Evolutionary conservation across 2,329 filamentous ascomycete genomes (phyloP).

Genomic region (Apiospora aurea): DNA sequence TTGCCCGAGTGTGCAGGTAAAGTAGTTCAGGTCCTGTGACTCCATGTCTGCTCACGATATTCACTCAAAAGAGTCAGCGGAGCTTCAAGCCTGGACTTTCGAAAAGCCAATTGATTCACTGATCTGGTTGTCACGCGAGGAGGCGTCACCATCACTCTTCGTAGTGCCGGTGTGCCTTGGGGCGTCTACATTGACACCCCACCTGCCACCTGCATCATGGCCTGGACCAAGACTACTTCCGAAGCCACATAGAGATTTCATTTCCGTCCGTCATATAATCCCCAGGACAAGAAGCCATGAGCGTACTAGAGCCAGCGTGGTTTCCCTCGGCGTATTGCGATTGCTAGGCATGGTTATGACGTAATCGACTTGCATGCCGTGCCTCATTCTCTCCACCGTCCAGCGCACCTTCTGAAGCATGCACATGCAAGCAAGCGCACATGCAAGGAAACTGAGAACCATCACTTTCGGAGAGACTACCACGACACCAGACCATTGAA

Average conservation of each 20-base stretch:
- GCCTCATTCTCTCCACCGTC: background rate
- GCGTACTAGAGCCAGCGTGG: too few species aligned
- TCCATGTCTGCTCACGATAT: background rate
- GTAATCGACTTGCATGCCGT: constrained; percentile 21
- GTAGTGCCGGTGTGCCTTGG: background rate
- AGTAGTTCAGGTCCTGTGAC: constrained; percentile 54
- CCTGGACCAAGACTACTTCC: background rate
- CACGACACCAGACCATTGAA: background rate
- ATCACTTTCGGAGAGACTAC: background rate
- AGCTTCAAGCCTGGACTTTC: rapidly evolving
- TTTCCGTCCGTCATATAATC: background rate
- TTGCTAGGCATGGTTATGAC: background rate
- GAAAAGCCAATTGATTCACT: background rate
- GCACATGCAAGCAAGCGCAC: background rate
- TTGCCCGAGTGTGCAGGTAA: constrained; percentile 67
- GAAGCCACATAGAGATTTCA: background rate
- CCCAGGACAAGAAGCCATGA: too few species aligned
- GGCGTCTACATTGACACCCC: background rate
- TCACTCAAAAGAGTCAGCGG: background rate
- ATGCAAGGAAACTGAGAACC: background rate
- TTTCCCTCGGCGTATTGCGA: background rate
- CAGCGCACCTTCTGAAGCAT: background rate
- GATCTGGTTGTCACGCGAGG: background rate
- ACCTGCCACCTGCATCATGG: background rate
- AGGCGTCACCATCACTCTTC: background rate